phyloP scores from a whole-genome alignment of 129 eudicot genomes.

The Ambrosia trifida region DNA sequence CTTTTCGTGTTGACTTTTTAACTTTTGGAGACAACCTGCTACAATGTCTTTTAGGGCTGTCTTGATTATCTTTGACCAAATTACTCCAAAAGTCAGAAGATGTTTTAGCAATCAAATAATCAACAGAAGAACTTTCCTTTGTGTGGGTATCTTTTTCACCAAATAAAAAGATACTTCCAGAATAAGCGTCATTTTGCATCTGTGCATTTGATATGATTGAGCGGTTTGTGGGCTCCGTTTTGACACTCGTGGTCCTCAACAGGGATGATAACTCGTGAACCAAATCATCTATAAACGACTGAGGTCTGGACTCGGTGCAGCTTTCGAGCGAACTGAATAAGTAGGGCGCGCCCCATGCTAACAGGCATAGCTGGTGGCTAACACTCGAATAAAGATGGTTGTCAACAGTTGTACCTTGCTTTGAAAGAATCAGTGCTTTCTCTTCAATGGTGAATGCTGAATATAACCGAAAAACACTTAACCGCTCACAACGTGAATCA shows the following conservation, averaged over 20 bases:
- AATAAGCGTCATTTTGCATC: conserved; percentile 35
- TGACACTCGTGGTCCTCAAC: conserved; percentile 21
- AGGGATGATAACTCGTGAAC: conserved; percentile 40
- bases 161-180: conserved; percentile 28
- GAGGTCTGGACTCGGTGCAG: not conserved
- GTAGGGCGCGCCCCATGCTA: conserved; percentile 61
- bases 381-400: conserved; percentile 11
- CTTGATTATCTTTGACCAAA: conserved; percentile 39
- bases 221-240: conserved; percentile 5
- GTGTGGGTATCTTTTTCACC: conserved; percentile 51
- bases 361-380: conserved; percentile 48
- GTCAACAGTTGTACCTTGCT: conserved; percentile 45
- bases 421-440: conserved; percentile 50
- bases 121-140: conserved; percentile 24
- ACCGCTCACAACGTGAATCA: conserved; percentile 36
- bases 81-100: conserved; percentile 51
- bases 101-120: conserved; percentile 25
- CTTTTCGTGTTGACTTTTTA: conserved; percentile 22
- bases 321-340: conserved; percentile 44
- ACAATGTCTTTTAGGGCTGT: conserved; percentile 33
- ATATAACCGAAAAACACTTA: conserved; percentile 62
- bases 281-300: conserved; percentile 40
- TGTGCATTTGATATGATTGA: conserved; percentile 42
- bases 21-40: conserved; percentile 35
- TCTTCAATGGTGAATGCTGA: conserved; percentile 71